These are phyloP conservation scores for Leccinum imitatum DNA, from an alignment of 768 basidiomycete genomes.

Conservation along the genomic window DNA sequence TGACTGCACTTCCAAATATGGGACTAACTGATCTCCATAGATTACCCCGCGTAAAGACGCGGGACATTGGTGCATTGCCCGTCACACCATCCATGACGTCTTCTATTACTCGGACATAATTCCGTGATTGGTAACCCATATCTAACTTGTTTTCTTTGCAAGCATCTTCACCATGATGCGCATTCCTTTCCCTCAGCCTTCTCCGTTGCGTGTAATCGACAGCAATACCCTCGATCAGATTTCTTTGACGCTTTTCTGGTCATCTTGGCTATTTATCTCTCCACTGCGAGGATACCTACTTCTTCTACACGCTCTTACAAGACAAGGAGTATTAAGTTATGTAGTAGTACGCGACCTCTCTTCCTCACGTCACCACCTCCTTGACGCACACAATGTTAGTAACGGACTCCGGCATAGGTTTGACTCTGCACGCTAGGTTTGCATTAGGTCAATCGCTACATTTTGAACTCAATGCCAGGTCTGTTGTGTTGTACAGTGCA, in stretches of 20 bases:
- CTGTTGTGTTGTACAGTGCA: not conserved
- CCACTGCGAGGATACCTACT: not conserved
- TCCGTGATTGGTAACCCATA: not conserved
- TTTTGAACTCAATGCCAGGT: not conserved
- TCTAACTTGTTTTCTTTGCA: not conserved
- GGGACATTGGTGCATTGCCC: conserved; percentile 14
- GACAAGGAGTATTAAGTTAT: not conserved
- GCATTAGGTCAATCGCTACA: not conserved
- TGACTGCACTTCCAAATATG: not conserved
- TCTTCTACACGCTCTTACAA: not conserved
- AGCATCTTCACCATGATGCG: not conserved
- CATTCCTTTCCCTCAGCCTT: not conserved
- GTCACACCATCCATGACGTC: conserved; percentile 9
- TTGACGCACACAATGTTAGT: not conserved
- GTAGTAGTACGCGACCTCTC: not conserved
- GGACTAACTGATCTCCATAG: conserved; percentile 15
- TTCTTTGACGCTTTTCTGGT: not conserved
- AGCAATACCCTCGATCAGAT: not conserved
- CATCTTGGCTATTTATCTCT: not conserved
- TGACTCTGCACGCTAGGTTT: not conserved
- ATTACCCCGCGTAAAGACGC: conserved; percentile 11
- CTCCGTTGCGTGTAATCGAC: not conserved
- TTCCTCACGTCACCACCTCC: not conserved
- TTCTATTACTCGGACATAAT: conserved; percentile 19
- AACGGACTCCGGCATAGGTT: not conserved